These are phyloP conservation scores for Tubosaeta brunneosetosa DNA, from an alignment of 768 basidiomycete genomes.

Conservation along the genomic window DNA sequence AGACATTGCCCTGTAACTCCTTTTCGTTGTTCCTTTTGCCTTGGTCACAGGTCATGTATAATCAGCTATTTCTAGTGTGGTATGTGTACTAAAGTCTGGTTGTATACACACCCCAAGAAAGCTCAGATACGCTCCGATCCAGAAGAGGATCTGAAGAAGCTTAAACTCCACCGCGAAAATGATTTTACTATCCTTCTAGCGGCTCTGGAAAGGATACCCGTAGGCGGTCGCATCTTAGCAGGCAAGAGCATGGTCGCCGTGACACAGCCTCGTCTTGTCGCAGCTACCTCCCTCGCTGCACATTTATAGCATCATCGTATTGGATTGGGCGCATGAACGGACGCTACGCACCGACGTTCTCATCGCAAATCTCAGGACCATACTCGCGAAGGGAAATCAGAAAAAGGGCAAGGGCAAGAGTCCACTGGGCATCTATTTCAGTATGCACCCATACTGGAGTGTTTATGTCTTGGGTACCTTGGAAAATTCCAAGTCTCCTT, in stretches of 20 bases:
- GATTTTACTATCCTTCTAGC: conserved; percentile 84
- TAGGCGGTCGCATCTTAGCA: conserved; percentile 59
- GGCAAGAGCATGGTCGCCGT: conserved; percentile 77
- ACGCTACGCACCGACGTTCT: conserved; percentile 91
- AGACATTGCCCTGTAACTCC: background rate
- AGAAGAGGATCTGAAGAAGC: conserved; percentile 17
- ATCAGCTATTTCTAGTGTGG: no score
- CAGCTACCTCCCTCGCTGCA: conserved; percentile 89
- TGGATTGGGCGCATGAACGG: conserved; percentile 97
- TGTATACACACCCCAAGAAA: conserved; percentile 22
- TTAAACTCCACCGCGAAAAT: conserved; percentile 42
- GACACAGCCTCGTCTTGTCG: conserved; percentile 93
- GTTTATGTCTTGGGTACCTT: conserved; percentile 60
- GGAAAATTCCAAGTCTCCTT: conserved; percentile 50
- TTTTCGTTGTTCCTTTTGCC: background rate
- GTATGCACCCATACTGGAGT: conserved; percentile 43
- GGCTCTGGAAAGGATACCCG: conserved; percentile 99
- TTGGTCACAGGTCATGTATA: no score
- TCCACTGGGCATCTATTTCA: conserved; percentile 64
- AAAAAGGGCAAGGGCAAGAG: conserved; percentile 43
- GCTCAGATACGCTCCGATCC: conserved; percentile 19
- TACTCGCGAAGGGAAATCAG: conserved; percentile 62
- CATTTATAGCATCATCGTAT: conserved; percentile 90
- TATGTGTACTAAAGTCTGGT: no score
- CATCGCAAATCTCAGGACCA: conserved; percentile 84